phyloP scores from a whole-genome alignment of 225 moss, liverwort and hornwort genomes.

The Climacium dendroides region DNA sequence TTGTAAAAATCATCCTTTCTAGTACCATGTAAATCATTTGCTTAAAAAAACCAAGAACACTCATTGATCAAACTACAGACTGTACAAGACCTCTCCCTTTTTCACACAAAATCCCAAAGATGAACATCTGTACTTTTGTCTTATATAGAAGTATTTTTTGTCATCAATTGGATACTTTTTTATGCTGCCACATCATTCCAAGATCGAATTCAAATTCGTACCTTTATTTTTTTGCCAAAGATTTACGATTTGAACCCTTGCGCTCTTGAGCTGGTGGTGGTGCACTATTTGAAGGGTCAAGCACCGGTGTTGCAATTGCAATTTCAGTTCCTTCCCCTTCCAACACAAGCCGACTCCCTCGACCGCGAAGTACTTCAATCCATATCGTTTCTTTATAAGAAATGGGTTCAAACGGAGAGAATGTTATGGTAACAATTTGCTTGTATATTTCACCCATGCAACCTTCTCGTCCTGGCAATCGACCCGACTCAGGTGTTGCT shows the following conservation, averaged over 20 bases:
- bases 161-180: not conserved
- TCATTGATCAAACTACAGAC: not conserved
- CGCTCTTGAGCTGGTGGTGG: not conserved
- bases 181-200: rapidly evolving
- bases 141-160: not conserved
- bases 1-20: not conserved
- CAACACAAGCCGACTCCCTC: slow-evolving; percentile 26
- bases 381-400: slow-evolving; percentile 12
- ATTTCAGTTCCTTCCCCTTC: slow-evolving; percentile 12
- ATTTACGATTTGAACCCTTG: not conserved
- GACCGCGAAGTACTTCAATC: slow-evolving; percentile 19
- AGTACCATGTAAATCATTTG: not conserved
- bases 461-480: slow-evolving; percentile 19
- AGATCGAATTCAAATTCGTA: not conserved
- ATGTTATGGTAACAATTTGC: slow-evolving; percentile 31
- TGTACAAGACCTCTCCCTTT: not conserved
- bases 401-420: slow-evolving; percentile 25
- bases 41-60: not conserved
- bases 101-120: not conserved
- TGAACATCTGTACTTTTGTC: not conserved
- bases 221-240: not conserved
- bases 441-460: slow-evolving; percentile 1
- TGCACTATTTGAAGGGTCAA: not conserved
- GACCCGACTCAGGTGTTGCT: slow-evolving; percentile 23
- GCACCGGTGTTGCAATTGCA: not conserved